Base-by-base conservation (phyloP, 495 filamentous ascomycete genomes). In the Bacidia gigantensis region DNA sequence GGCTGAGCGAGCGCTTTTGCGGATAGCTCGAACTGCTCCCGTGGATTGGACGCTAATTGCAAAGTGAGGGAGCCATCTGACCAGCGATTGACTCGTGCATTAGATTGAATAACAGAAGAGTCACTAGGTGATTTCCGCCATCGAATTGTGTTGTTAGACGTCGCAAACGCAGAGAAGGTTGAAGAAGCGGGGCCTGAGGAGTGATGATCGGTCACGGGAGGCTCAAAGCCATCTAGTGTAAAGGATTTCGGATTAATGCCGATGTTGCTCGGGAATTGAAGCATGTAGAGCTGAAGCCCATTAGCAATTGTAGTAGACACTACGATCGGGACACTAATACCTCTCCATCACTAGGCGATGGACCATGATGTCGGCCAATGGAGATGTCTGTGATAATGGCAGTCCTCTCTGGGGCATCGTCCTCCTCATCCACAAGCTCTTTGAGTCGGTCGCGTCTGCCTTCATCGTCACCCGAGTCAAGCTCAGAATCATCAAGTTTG, bases 1-100 rank as follows among this genome's bases (percentile, higher is more conserved):
- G 80, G 74, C 39, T 86, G 85, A 1, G 84, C 86, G 51, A 95
- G 81, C 2, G 74, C 64, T 67, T 89, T 90, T 56, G 76, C 77
- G 51, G 80, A 70, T 38, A 94, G 78, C 56, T 84, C 80, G 69
- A 87, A 94, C 58, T 94, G 87, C 56, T 84, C 81, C 46, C 73
- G 72, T 9, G 89, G 84, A 5, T 80, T 72, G 0, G 77, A 79
- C 21, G 80, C 83, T 29, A 87, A 68, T 60, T 87, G 83, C 10
- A 96, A 71, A 14, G 89, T 94, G 24, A 88, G 65, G 3, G 84
- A 88, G 35, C 87, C 87, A 60, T 94, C 87, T 53, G 83, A 84
- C 87, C 87, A 94, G 54, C 75, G 78, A 51, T 87, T 77, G 24
- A 90, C 69, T 43, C 83, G 78, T 3, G 86, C 76, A 63, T 92